Base-by-base conservation (phyloP, 768 basidiomycete genomes). In the Tremella fuciformis region DNA sequence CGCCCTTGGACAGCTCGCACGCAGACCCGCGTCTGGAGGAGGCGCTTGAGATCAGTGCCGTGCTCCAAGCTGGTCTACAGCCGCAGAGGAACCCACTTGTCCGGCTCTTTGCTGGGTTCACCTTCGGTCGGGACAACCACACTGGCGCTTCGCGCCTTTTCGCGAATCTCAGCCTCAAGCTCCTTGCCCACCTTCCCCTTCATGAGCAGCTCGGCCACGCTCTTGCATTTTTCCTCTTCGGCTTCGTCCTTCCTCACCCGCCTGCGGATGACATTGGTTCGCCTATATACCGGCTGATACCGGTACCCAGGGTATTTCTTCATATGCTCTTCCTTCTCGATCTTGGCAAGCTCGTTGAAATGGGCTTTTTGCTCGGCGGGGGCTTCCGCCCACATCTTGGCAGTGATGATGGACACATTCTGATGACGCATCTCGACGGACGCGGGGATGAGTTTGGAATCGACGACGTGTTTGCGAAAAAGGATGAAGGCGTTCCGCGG, bases 401-500 rank as follows among this genome's bases (percentile, higher is more conserved):
- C 88, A 1, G 85, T 86, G 52, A 88, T 82, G 55, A 84, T 81
- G 58, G 85, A 86, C 58, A 91, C 83, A 55, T 84, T 82, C 72
- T 88, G 85, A 72, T 91, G 88, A 50, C 88, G 83, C 15, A 80
- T 80, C 77, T 87, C 86, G 2, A 84, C 81, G 41, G 78, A 75
- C 9, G 78, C 71, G 0, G 85, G 83, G 48, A 83, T 79, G 60
- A 83, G 81, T 53, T 84, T 81, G 61, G 86, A 83, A 51, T 83
- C 81, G 15, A 86, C 84, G 53, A 87, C 84, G 70, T 88, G 84
- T 70, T 84, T 86, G 41, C 88, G 82, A 71, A 88, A 89, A 61
- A 89, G 82, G 63, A 89, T 88, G 77, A 89, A 89, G 0, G 87
- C 85, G 73, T 89, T 89, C 15, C 85, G 80, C 0, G 87, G 87